Conservation (phyloP, 495 filamentous ascomycete species). For the Echria macrotheca region DNA sequence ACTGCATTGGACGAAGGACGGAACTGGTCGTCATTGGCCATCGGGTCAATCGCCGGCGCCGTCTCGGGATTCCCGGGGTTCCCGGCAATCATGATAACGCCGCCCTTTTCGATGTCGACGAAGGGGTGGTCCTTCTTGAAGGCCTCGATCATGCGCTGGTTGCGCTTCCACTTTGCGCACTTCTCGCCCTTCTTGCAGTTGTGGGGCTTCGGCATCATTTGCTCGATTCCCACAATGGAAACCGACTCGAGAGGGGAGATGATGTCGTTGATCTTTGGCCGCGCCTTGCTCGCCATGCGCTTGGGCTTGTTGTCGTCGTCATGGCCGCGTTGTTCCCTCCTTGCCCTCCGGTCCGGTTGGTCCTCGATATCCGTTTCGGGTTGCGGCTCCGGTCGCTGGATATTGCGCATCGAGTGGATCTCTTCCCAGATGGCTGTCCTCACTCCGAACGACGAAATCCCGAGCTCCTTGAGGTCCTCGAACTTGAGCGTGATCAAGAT, state of each 20-base stretch:
- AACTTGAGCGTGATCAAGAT: conserved; percentile 81
- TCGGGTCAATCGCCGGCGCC: conserved; percentile 42
- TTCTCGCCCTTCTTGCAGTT: conserved; percentile 85
- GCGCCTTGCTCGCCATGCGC: conserved; percentile 38
- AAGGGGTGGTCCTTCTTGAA: conserved; percentile 68
- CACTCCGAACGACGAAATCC: conserved; percentile 89
- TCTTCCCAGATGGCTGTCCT: conserved; percentile 79
- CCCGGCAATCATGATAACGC: conserved; percentile 60
- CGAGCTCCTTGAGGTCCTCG: conserved; percentile 90
- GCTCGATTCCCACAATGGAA: conserved; percentile 89
- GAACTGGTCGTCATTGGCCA: conserved; percentile 32
- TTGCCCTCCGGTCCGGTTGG: conserved; percentile 38
- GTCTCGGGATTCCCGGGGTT: conserved; percentile 65
- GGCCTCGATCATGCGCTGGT: conserved; percentile 61
- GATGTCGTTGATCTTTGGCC: conserved; percentile 51
- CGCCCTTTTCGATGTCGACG: conserved; percentile 47
- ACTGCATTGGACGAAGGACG: conserved; percentile 58
- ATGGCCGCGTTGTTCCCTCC: conserved; percentile 36
- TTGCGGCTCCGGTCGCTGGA: conserved; percentile 49
- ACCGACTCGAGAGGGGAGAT: conserved; percentile 74
- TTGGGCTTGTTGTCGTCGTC: conserved; percentile 29
- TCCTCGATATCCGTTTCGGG: conserved; percentile 54
- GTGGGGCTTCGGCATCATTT: conserved; percentile 77
- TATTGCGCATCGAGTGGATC: conserved; percentile 66
- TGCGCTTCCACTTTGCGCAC: conserved; percentile 72